Conservation (phyloP, 2,329 filamentous ascomycete genomes). For the Aspergillus sp. region DNA sequence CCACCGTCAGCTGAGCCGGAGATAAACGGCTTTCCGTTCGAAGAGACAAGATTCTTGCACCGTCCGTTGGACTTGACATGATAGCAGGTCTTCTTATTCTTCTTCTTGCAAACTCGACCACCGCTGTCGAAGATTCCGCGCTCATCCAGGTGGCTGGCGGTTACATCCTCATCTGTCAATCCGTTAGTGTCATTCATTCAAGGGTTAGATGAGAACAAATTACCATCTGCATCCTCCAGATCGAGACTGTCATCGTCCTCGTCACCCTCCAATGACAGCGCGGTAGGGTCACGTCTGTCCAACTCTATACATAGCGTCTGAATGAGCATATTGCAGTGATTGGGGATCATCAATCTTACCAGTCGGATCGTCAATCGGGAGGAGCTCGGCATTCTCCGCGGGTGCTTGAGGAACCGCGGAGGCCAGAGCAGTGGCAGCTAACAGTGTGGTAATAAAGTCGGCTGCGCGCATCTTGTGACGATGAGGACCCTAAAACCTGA, state of each 20-base stretch:
- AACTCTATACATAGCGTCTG: background rate
- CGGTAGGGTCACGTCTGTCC: background rate
- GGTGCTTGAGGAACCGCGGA: background rate
- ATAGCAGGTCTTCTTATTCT: background rate
- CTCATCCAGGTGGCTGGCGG: background rate
- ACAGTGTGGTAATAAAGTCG: background rate
- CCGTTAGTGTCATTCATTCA: background rate
- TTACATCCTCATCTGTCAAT: background rate
- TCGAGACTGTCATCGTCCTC: background rate
- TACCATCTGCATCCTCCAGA: background rate
- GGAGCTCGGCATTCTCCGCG: background rate
- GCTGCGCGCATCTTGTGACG: background rate
- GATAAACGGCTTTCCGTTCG: background rate
- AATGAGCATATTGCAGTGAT: background rate
- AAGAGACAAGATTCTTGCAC: constrained; percentile 1
- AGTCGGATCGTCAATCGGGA: background rate
- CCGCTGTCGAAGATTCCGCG: constrained; percentile 1
- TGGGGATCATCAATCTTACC: background rate
- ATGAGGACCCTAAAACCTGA: too few relatives aligned
- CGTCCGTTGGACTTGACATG: constrained; percentile 1
- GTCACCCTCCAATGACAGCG: background rate
- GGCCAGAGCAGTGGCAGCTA: background rate
- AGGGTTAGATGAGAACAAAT: background rate
- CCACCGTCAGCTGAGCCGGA: background rate
- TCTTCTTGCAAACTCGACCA: background rate